Evolutionary conservation across 495 filamentous ascomycete species (phyloP).

Genomic region (Emericellopsis terricola): DNA sequence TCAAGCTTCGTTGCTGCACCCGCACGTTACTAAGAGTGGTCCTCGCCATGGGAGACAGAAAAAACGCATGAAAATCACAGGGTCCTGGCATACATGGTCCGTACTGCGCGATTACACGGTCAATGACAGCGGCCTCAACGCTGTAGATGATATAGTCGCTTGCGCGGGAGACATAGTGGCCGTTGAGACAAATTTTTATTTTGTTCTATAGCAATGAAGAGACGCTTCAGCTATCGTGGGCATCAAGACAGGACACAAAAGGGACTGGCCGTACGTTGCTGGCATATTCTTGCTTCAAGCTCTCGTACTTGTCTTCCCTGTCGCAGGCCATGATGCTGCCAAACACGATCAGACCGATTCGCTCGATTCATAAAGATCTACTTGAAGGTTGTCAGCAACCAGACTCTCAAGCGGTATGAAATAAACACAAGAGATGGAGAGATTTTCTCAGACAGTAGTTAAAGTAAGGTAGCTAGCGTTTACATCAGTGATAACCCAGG

Average conservation of each 20-base stretch:
- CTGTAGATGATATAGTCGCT: conserved; percentile 98
- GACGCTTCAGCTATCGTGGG: conserved; percentile 32
- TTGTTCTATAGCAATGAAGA: conserved; percentile 33
- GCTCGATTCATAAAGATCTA: not conserved
- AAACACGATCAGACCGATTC: not conserved
- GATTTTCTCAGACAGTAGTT: conserved; percentile 59
- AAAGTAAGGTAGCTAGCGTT: conserved; percentile 89
- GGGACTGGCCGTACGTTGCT: conserved; percentile 33
- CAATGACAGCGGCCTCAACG: conserved; percentile 84
- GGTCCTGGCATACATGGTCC: conserved; percentile 61
- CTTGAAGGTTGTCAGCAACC: not conserved
- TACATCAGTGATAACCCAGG: conserved; percentile 71
- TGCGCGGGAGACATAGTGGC: conserved; percentile 80
- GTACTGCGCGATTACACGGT: conserved; percentile 64
- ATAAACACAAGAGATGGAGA: not conserved
- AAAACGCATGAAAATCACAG: conserved; percentile 5
- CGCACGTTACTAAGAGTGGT: too few species aligned
- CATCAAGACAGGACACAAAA: not conserved
- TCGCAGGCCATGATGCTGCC: conserved; percentile 89
- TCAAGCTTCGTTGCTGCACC: conserved; percentile 81
- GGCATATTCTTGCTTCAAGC: conserved; percentile 57
- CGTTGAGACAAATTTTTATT: conserved; percentile 69
- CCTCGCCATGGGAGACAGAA: conserved; percentile 3
- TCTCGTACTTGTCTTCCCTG: conserved; percentile 63
- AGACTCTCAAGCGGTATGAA: not conserved